Conservation (phyloP, 495 filamentous ascomycete species). For the Talaromyces ruber region DNA sequence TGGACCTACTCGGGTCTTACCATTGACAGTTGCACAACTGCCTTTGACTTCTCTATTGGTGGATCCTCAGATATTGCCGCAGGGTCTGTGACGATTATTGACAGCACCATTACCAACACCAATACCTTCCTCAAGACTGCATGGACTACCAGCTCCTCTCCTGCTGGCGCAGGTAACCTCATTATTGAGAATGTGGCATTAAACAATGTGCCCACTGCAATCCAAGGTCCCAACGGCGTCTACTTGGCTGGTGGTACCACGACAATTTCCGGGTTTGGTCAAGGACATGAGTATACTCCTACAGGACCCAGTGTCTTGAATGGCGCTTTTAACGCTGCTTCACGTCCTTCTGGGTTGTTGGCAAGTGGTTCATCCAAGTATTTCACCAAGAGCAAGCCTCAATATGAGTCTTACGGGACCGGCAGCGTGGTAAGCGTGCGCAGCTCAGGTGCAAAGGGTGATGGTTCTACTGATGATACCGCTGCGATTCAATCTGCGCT, state of each 20-base stretch:
- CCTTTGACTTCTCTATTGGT: constrained; percentile 35
- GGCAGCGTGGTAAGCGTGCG: constrained; percentile 53
- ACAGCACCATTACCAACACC: constrained; percentile 56
- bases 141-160: constrained; percentile 19
- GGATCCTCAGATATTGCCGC: constrained; percentile 25
- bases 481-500: constrained; percentile 38
- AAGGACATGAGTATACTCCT: constrained; percentile 44
- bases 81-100: constrained; percentile 43
- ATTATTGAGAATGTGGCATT: constrained; percentile 64
- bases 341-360: constrained; percentile 29
- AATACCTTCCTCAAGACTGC: constrained; percentile 54
- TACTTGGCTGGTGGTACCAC: constrained; percentile 50
- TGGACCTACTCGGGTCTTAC: constrained; percentile 45
- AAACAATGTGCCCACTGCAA: constrained; percentile 48
- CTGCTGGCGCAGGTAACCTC: constrained; percentile 42
- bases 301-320: constrained; percentile 33
- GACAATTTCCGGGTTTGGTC: constrained; percentile 46
- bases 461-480: constrained; percentile 64
- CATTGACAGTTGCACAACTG: constrained; percentile 43
- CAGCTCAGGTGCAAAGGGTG: constrained; percentile 51
- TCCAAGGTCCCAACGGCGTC: constrained; percentile 43
- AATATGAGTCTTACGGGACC: constrained; percentile 41
- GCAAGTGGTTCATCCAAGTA: constrained; percentile 27
- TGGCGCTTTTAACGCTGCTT: constrained; percentile 23
- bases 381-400: constrained; percentile 45